phyloP scores from a whole-genome alignment of 768 basidiomycete genomes.

The Amanita rubescens region DNA sequence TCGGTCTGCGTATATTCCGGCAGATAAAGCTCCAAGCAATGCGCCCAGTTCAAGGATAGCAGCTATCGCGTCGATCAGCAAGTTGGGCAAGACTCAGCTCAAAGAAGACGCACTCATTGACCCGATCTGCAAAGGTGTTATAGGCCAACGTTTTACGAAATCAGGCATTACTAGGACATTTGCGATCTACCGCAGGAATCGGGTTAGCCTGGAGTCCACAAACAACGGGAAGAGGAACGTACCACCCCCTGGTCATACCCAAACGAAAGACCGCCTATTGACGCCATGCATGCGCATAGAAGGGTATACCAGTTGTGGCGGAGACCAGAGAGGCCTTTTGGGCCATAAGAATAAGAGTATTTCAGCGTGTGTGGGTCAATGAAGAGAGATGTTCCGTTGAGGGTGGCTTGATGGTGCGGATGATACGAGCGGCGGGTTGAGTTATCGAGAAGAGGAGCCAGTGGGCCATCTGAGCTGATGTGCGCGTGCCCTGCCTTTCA shows the following conservation, averaged over 20 bases:
- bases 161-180: constrained; percentile 81
- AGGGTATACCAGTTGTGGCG: constrained; percentile 57
- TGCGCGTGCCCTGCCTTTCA: background rate
- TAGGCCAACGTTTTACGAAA: constrained; percentile 60
- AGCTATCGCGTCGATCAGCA: constrained; percentile 33
- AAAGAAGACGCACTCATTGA: constrained; percentile 53
- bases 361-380: constrained; percentile 27
- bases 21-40: constrained; percentile 61
- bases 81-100: background rate
- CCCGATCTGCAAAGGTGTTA: constrained; percentile 68
- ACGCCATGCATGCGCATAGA: constrained; percentile 66
- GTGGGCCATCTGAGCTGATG: background rate
- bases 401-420: background rate
- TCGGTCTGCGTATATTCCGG: constrained; percentile 62
- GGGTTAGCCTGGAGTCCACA: too few species aligned
- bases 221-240: too few species aligned
- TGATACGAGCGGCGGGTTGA: background rate
- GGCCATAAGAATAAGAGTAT: constrained; percentile 70
- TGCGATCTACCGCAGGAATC: constrained; percentile 62
- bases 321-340: constrained; percentile 58
- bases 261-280: constrained; percentile 71
- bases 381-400: constrained; percentile 15
- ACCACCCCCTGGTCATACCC: constrained; percentile 81
- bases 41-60: constrained; percentile 75
- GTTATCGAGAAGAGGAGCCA: background rate